Base-by-base conservation (phyloP, 768 basidiomycete genomes). In the Tylopilus sp. region DNA sequence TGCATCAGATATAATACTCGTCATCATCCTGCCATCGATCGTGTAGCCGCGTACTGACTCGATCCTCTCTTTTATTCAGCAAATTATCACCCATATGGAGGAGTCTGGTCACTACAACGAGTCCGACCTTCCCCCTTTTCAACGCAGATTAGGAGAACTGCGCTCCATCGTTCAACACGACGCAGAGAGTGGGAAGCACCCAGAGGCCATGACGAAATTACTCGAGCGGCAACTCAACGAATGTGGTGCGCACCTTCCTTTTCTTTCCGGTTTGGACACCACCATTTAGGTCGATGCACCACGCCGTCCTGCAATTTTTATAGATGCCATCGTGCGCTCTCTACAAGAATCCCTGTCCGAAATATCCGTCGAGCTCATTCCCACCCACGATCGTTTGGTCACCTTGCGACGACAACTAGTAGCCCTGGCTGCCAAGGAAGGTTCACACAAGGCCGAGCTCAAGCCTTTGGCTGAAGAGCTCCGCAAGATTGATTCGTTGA, bases 41-140 rank as follows among this genome's bases (percentile, higher is more conserved):
- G 19, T 49, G 42, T 60, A 64, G 56, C 66, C 58, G 40, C 56
- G 13, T 69, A 60, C 68, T 69, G 59, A 69, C 52, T 24, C 48
- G 44, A 47, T 53, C 42, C 47, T 45, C 40, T 46, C 63, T 61
- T 59, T 61, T 53, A 54, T 61, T 53, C 74, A 96, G 92, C 89
- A 94, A 93, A 87, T 97, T 33, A 79, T 96, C 43, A 86, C 87
- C 66, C 92, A 95, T 67, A 90, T 98, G 87, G 90, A 94, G 70
- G 97, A 99, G 68, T 93, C 92, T 1, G 88, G 88, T 7, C 86
- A 92, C 41, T 98, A 98, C 72, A 98, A 92, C 60, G 91, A 94
- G 65, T 74, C 85, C 22, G 92, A 97, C 73, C 85, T 98, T 28
- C 78, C 79, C 26, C 94, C 97, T 2, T 98, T 98, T 72, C 83